phyloP scores from a whole-genome alignment of 352 stramenopile genomes.

The Pythium brassicae region DNA sequence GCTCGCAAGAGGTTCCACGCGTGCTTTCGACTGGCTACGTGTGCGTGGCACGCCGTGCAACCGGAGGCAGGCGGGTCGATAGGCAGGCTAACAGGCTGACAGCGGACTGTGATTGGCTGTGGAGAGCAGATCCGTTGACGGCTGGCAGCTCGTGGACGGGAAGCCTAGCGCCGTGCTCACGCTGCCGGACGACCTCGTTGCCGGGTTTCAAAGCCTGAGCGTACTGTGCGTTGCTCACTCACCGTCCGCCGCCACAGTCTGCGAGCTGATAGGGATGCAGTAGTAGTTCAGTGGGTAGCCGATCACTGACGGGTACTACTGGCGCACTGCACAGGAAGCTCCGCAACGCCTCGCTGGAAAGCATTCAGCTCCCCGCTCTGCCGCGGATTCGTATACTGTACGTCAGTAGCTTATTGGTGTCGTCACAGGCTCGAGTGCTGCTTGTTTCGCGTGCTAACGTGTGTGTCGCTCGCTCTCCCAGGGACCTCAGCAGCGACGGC shows the following conservation, averaged over 20 bases:
- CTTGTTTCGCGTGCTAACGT: background rate
- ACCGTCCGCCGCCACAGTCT: no score
- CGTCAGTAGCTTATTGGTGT: background rate
- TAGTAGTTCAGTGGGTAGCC: no score
- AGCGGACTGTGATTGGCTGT: background rate
- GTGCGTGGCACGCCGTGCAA: background rate
- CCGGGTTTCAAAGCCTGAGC: constrained; percentile 1
- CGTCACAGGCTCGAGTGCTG: no score
- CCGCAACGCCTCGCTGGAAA: constrained; percentile 9
- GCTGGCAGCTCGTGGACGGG: constrained; percentile 2
- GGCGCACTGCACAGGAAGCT: constrained; percentile 5
- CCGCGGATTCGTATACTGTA: constrained; percentile 7
- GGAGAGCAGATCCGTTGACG: constrained; percentile 5
- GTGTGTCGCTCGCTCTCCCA: background rate
- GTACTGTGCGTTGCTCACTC: constrained; percentile 2
- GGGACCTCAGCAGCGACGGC: constrained; percentile 7
- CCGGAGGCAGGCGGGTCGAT: no score
- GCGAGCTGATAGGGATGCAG: no score
- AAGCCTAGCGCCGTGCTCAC: constrained; percentile 4
- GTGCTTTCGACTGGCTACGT: constrained; percentile 2
- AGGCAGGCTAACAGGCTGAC: no score
- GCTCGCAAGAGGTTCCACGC: background rate
- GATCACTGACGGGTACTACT: background rate
- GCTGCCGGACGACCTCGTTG: constrained; percentile 1
- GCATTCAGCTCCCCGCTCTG: constrained; percentile 8